Base-by-base conservation (phyloP, 1,284 basidiomycete species). In the Sanguinoderma infundibulare region DNA sequence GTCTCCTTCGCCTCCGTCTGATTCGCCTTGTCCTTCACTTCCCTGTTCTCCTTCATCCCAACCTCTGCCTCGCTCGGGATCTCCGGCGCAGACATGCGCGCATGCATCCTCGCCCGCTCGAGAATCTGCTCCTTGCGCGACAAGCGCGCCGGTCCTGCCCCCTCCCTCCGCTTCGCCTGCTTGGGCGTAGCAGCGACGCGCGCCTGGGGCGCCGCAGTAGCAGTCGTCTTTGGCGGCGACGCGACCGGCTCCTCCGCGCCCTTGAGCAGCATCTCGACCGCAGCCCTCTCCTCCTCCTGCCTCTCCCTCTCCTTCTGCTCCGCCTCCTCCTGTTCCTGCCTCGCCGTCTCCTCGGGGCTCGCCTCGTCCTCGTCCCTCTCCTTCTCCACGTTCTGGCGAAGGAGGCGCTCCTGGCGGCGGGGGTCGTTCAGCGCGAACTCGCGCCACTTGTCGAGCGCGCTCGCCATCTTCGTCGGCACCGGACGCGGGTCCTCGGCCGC, bases 81-180 rank as follows among this genome's bases (percentile, higher is more conserved):
- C 20, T 63, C 67, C 3, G 68, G 67, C 26, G 71, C 58, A 47
- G 72, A 69, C 26, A 68, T 67, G 30, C 66, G 65, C 12, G 74
- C 71, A 40, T 70, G 67, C 47, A 67, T 60, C 17, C 73, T 69
- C 12, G 74, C 73, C 50, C 66, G 70, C 35, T 60, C 65, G 5
- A 75, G 73, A 28, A 75, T 68, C 22, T 65, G 68, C 56, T 74
- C 60, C 55, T 64, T 62, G n/a, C 59, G 61, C 20, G 68, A 56
- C 30, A 64, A 38, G 4, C 57, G 62, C 28, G 50, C 12, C 36
- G 9, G 38, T 20, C n/a, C 22, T 39, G 15, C 28, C 30, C 38
- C 10, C 39, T 1, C 34, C 28, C 6, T 24, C 34, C 14, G 46
- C 51, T 14, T 24, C 20, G 1, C 14, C 47, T 1, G 49, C 15